Percentiles rank a stretch among this genome's conserved stretches.
Evolutionary conservation across 768 basidiomycete species (phyloP).

Genomic region (Leccinellum luteum): DNA sequence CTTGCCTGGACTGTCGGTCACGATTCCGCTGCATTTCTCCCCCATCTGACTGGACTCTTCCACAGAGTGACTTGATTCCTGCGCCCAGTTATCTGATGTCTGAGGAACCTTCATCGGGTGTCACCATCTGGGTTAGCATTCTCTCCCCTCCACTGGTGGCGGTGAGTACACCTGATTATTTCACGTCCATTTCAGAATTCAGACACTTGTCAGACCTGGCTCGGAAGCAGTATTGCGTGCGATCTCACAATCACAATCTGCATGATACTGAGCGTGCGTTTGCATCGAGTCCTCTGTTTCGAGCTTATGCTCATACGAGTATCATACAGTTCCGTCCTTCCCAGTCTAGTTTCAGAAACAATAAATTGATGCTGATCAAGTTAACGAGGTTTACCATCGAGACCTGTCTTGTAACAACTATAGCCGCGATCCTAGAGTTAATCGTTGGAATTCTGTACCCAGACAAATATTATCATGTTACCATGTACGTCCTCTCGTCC

Average conservation of each 20-base stretch:
- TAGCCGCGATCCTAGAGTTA: constrained; percentile 8
- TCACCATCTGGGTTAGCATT: no score
- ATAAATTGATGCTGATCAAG: no score
- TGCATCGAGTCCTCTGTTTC: not conserved
- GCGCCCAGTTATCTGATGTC: not conserved
- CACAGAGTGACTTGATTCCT: not conserved
- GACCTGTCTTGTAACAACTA: constrained; percentile 14
- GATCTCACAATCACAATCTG: constrained; percentile 20
- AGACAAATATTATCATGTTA: constrained; percentile 2
- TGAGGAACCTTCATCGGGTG: not conserved
- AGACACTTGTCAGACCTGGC: constrained; percentile 15
- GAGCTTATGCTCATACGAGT: not conserved
- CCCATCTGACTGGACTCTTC: not conserved
- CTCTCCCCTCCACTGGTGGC: not conserved
- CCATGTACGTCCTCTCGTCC: constrained; percentile 11
- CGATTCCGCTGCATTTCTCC: not conserved
- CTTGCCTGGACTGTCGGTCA: not conserved
- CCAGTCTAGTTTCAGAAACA: no score
- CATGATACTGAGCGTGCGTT: constrained; percentile 12
- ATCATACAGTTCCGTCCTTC: constrained; percentile 10
- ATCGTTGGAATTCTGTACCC: constrained; percentile 2
- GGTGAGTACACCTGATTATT: not conserved
- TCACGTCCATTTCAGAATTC: not conserved
- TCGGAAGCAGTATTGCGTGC: constrained; percentile 16
- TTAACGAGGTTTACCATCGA: constrained; percentile 5